Evolutionary conservation across 495 filamentous ascomycete species (phyloP), one percentile per base, ranked within the genome.

Genomic region (Aspergillus baeticus): DNA sequence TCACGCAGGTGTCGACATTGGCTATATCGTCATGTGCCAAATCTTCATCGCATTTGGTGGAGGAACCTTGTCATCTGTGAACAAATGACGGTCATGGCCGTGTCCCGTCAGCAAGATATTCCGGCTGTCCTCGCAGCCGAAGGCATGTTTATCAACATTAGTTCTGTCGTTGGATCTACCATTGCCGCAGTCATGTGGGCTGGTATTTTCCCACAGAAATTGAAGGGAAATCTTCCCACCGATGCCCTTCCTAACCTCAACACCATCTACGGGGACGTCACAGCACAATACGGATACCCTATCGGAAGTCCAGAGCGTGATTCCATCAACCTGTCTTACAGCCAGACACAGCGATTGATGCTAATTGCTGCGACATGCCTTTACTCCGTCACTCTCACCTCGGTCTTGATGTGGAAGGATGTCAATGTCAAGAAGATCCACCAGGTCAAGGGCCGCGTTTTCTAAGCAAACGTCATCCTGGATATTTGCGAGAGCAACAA

Each of bases 21-120:
- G 85, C 22, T 88, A 85, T 65, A 74, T 91, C 48, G 73, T 88
- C 68, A 87, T 90, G 82, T 85, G 80, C 62, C 85, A 90, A 65
- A 87, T 91, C 61, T 83, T 89, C 70, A 86, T 90, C 55, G 82
- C 85, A 33, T 76, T 91, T 35, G 75, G 77, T 10, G 86, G 84
- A 11, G 82, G 83, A 17, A 82, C 77, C 65, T 85, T 10, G 66
- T 90, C 49, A 84, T 90, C 61, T 76, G 72, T 51, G 83, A 87
- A 59, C 81, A 90, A 57, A 83, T 90, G 57, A 83, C 87, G 3
- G 81, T 81, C 61, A 84, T 90, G 82, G 82, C 87, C 2, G 84
- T 81, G 1, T 89, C 57, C 77, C 84, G 46, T 73, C 81, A 88
- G 65, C 71, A 72, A 51, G 75, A 67, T 61, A 54, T 79, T 21